Conservation (phyloP, 2,329 filamentous ascomycete species). For the Phaeomoniella chlamydospora region DNA sequence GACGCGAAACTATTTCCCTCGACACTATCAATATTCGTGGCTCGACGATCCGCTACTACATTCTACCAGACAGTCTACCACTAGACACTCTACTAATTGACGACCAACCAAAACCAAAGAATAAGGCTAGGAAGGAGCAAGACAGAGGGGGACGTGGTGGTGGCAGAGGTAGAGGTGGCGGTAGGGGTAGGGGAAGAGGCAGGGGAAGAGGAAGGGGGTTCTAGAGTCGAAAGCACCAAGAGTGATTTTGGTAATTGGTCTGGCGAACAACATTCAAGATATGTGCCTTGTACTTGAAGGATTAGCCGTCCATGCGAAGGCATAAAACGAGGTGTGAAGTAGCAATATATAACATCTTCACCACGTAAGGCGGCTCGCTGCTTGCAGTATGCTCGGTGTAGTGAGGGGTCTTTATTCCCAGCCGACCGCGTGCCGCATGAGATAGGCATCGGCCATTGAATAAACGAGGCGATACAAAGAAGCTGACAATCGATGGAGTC, state of each 20-base stretch:
- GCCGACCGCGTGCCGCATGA: too few relatives aligned
- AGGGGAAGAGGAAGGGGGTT: constrained; percentile 19
- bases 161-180: constrained; percentile 28
- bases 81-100: constrained; percentile 92
- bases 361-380: too few relatives aligned
- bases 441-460: too few relatives aligned
- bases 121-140: constrained; percentile 92
- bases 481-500: too few relatives aligned
- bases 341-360: too few relatives aligned
- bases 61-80: constrained; percentile 87
- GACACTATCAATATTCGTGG: constrained; percentile 96
- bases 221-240: constrained; percentile 10
- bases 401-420: too few relatives aligned
- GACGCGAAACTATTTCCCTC: constrained; percentile 72
- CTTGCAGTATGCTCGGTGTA: too few relatives aligned
- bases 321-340: too few relatives aligned
- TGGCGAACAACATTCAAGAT: background rate
- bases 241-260: background rate
- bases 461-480: too few relatives aligned
- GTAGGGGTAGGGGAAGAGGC: constrained; percentile 23
- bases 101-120: constrained; percentile 96
- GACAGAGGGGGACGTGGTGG: constrained; percentile 37
- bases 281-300: background rate
- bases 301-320: too few relatives aligned
- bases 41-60: constrained; percentile 90